Evolutionary conservation across 2,329 filamentous ascomycete genomes (phyloP).

Genomic region (Penicillium sp.): DNA sequence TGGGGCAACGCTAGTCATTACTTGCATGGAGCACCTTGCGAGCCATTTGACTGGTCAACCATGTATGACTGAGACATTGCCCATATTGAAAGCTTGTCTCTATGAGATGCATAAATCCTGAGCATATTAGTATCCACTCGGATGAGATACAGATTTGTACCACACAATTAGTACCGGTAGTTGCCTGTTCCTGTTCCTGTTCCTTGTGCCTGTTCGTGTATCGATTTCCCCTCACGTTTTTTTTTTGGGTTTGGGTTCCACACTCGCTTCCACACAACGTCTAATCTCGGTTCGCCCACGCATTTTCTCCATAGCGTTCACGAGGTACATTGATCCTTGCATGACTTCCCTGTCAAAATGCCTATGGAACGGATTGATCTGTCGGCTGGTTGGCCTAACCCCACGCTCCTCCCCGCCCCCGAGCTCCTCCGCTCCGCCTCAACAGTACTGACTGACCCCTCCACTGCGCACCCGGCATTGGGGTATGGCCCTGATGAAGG

Average conservation of each 20-base stretch:
- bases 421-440: slow-evolving; percentile 62
- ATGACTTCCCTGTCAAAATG: background rate
- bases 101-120: background rate
- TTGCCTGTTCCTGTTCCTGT: background rate
- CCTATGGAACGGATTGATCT: slow-evolving; percentile 40
- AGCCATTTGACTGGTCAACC: background rate
- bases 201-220: background rate
- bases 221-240: background rate
- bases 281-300: slow-evolving; percentile 11
- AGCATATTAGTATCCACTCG: background rate
- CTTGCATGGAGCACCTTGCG: background rate
- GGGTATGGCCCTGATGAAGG: slow-evolving; percentile 79
- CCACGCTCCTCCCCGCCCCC: slow-evolving; percentile 63
- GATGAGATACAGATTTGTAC: background rate
- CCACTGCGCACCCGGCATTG: slow-evolving; percentile 62
- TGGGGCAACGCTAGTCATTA: background rate
- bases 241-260: slow-evolving; percentile 2
- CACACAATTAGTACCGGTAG: background rate
- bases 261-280: slow-evolving; percentile 9
- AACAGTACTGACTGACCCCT: slow-evolving; percentile 60
- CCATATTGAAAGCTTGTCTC: background rate
- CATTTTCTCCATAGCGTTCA: background rate
- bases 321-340: background rate
- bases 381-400: slow-evolving; percentile 49
- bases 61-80: background rate